Conservation (phyloP, 1,284 basidiomycete species). For the Apiotrichum gracile region DNA sequence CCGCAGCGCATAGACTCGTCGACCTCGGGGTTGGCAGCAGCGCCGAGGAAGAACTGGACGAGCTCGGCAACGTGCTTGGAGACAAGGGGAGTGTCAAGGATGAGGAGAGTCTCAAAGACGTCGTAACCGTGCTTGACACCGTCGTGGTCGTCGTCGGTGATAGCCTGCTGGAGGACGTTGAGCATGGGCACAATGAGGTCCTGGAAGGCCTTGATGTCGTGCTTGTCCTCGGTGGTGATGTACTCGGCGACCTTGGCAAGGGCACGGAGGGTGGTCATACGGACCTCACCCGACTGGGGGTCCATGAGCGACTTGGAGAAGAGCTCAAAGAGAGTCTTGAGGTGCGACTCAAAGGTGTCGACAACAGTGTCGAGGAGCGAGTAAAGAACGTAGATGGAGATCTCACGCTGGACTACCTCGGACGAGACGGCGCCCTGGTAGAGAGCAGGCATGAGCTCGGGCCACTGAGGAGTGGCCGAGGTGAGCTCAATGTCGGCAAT, state of each 20-base stretch:
- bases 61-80: conserved; percentile 83
- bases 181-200: conserved; percentile 83
- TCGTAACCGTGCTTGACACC: conserved; percentile 88
- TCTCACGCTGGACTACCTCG: conserved; percentile 73
- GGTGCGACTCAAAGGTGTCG: conserved; percentile 74
- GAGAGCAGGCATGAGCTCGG: conserved; percentile 81
- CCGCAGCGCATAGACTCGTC: conserved; percentile 82
- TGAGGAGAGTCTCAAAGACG: conserved; percentile 90
- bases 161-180: conserved; percentile 76
- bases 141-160: conserved; percentile 75
- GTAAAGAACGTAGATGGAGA: conserved; percentile 85
- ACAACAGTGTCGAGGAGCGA: conserved; percentile 88
- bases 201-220: conserved; percentile 86
- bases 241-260: conserved; percentile 91
- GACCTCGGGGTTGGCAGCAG: conserved; percentile 72
- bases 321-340: conserved; percentile 73
- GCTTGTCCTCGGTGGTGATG: conserved; percentile 81
- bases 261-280: conserved; percentile 83
- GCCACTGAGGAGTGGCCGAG: conserved; percentile 64
- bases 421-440: conserved; percentile 69
- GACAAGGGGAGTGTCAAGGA: conserved; percentile 88
- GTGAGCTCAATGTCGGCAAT: conserved; percentile 88
- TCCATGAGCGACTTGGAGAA: conserved; percentile 76
- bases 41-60: conserved; percentile 80
- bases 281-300: conserved; percentile 82